A percentile compares a stretch with the other conserved stretches of the same genome.
These are phyloP conservation scores for Aspergillus nanangensis DNA, from an alignment of 495 filamentous ascomycete species.

Conservation along the genomic window DNA sequence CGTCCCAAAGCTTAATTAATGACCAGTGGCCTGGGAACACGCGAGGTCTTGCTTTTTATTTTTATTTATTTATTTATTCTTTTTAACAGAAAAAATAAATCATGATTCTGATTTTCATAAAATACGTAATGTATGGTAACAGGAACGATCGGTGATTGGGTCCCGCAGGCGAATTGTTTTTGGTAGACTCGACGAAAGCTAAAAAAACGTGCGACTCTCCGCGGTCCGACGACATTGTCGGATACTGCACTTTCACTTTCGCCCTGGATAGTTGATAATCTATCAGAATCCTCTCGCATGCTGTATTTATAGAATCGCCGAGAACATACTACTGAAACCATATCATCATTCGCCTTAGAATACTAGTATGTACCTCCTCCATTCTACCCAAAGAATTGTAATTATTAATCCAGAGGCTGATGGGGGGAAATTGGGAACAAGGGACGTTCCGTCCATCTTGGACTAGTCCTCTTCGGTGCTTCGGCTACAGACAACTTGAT, in stretches of 20 bases:
- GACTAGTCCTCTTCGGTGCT: constrained; percentile 8
- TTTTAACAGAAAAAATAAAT: background rate
- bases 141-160: constrained; percentile 11
- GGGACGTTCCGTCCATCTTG: background rate
- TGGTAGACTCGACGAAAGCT: constrained; percentile 14
- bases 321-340: no score
- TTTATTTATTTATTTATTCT: constrained; percentile 2
- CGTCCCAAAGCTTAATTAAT: constrained; percentile 43
- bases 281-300: no score
- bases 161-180: constrained; percentile 8
- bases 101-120: no score
- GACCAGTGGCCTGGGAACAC: constrained; percentile 15
- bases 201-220: constrained; percentile 16
- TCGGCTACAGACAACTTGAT: constrained; percentile 21
- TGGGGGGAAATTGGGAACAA: no score
- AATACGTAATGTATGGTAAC: background rate
- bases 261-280: no score
- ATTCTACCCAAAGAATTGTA: background rate
- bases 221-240: background rate
- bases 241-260: no score
- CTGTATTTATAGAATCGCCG: no score
- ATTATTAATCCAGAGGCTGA: background rate
- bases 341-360: background rate
- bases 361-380: background rate
- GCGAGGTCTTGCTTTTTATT: constrained; percentile 7